Base-by-base conservation (phyloP, 805 yeast genomes). In the Wickerhamiella brachini region DNA sequence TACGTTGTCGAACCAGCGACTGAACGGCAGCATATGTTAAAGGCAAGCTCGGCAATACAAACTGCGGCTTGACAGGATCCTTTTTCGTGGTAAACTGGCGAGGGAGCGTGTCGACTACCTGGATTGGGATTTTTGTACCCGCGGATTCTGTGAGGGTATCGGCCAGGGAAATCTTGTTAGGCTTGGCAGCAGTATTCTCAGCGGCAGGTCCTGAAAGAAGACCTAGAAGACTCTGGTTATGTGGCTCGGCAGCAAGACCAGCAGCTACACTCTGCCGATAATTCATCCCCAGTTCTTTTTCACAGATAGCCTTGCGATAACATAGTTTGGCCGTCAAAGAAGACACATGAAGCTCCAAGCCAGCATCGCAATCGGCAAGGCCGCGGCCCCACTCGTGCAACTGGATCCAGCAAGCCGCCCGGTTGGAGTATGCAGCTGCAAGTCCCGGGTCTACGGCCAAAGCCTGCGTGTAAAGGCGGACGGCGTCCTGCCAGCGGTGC, bases 351-450 rank as follows among this genome's bases (percentile, higher is more conserved):
- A 37, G 12, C 8, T 26, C 34, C 18, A 59, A 47, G 3, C 55
- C 62, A 1, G 31, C 43, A 13, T 54, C 49, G 34, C 60, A 56
- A 49, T 58, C 63, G 10, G 6, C 15, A 8, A 46, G 39, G 2
- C 57, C 63, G 6, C 26, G 21, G 9, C 12, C 38, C 55, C 54
- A 60, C 3, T 45, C 12, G 6, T 31, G 45, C 7, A 60, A 46
- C 23, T 57, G 54, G 45, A 60, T 50, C 37, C 38, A 43, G 48
- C 60, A 56, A 17, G 62, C 62, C 1, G 62, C 61, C 3, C 60
- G 52, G 51, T 60, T 60, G 18, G 62, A 54, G 3, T 41, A 44
- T 18, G 62, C 60, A 8, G 58, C 57, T 4, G 45, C 45, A 20
- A 55, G 22, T 3, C 23, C 42, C 4, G 59, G 58, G 21, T 53